Conservation (phyloP, 352 stramenopile genomes). For the Phytophthora chlamydospora region DNA sequence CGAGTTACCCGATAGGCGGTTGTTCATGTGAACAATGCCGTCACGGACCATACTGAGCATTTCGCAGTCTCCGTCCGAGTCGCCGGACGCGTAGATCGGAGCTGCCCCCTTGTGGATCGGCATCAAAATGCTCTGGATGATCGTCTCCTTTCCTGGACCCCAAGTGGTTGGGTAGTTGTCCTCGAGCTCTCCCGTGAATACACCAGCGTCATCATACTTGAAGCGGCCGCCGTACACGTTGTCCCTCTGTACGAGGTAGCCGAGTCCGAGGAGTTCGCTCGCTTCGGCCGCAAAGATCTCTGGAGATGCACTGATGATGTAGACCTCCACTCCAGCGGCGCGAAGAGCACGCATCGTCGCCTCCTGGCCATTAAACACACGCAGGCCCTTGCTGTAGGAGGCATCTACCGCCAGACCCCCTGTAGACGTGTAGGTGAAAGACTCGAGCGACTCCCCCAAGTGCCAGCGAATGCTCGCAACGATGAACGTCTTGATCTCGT, state of each 20-base stretch:
- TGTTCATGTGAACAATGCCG: constrained; percentile 60
- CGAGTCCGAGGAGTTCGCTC: constrained; percentile 37
- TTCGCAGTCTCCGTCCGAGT: constrained; percentile 46
- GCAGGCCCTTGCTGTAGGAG: constrained; percentile 46
- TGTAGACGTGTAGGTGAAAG: constrained; percentile 39
- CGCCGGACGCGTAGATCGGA: constrained; percentile 44
- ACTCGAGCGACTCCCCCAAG: constrained; percentile 42
- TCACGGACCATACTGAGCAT: constrained; percentile 57
- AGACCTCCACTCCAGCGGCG: constrained; percentile 41
- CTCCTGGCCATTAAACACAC: constrained; percentile 59
- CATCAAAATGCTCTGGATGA: constrained; percentile 50
- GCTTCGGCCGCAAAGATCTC: constrained; percentile 54
- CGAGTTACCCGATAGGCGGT: constrained; percentile 45
- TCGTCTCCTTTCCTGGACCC: constrained; percentile 52
- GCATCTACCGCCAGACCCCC: constrained; percentile 36
- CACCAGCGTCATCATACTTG: constrained; percentile 29
- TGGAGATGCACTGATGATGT: constrained; percentile 55
- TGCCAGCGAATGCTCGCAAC: constrained; percentile 44
- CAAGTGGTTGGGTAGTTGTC: constrained; percentile 60
- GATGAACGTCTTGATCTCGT: constrained; percentile 47
- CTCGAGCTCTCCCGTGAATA: constrained; percentile 45
- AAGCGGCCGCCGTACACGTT: constrained; percentile 61
- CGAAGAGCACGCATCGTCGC: constrained; percentile 51
- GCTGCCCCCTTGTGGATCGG: constrained; percentile 44
- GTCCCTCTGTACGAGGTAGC: constrained; percentile 41